These are phyloP conservation scores for Arctium minus DNA, from an alignment of 129 eudicot genomes.

Conservation along the genomic window DNA sequence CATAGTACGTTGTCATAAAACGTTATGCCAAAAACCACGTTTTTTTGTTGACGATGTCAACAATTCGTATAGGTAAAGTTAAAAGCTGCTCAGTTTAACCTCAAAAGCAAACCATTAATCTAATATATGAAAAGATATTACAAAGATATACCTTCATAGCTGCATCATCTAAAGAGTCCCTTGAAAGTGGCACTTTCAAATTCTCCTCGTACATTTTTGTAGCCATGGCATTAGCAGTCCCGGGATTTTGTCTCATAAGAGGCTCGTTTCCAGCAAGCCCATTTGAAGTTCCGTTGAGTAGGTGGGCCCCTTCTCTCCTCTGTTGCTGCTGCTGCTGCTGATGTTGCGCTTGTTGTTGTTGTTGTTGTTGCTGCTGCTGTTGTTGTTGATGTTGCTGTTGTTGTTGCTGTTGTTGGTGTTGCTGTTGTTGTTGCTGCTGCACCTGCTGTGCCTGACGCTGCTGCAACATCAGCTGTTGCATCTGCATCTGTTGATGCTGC, in stretches of 20 bases:
- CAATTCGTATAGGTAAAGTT: too few species aligned
- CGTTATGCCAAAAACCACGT: not conserved
- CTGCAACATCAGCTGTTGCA: conserved; percentile 63
- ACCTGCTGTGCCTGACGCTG: conserved; percentile 52
- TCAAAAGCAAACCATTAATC: not conserved
- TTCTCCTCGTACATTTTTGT: conserved; percentile 76
- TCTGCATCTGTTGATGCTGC: conserved; percentile 53
- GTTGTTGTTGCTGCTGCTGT: conserved; percentile 51
- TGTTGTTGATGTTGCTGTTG: conserved; percentile 60
- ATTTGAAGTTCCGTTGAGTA: conserved; percentile 54
- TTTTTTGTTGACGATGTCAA: not conserved
- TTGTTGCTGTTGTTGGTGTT: conserved; percentile 51
- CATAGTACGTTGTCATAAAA: not conserved
- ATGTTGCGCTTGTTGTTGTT: conserved; percentile 55
- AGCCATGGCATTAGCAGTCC: conserved; percentile 61
- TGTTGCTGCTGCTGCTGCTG: conserved; percentile 62
- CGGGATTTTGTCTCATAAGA: conserved; percentile 59
- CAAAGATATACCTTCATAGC: conserved; percentile 49
- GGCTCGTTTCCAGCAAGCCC: conserved; percentile 69
- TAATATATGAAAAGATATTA: not conserved
- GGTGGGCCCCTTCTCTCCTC: conserved; percentile 61
- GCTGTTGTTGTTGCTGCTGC: conserved; percentile 51
- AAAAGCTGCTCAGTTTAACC: not conserved
- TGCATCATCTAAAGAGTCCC: conserved; percentile 47
- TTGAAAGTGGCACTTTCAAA: conserved; percentile 40